phyloP scores from a whole-genome alignment of 768 basidiomycete genomes.

The Leucocoprinus leucothites region DNA sequence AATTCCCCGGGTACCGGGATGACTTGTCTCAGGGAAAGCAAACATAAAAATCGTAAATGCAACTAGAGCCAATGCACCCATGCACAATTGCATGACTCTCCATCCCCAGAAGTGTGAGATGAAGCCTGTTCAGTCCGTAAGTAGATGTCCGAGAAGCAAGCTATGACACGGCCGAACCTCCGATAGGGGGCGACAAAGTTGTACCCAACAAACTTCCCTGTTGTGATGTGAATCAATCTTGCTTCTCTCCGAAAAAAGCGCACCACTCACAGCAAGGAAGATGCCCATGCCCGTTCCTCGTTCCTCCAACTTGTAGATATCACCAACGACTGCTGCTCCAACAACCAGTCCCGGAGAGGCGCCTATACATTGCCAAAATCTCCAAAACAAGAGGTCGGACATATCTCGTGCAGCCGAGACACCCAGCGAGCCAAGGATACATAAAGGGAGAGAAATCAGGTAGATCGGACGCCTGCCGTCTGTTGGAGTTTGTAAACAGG shows the following conservation, averaged over 20 bases:
- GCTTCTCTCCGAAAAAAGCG: not conserved
- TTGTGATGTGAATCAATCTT: not conserved
- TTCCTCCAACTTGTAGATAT: conserved; percentile 65
- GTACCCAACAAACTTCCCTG: conserved; percentile 57
- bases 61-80: conserved; percentile 40
- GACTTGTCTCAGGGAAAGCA: conserved; percentile 66
- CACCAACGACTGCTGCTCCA: conserved; percentile 60
- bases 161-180: conserved; percentile 33
- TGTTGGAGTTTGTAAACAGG: conserved; percentile 18
- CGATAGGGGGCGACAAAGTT: conserved; percentile 56
- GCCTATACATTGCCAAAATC: conserved; percentile 67
- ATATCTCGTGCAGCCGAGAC: conserved; percentile 46
- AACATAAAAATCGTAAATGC: conserved; percentile 37
- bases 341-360: conserved; percentile 51
- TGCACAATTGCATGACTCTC: conserved; percentile 51
- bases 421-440: conserved; percentile 57
- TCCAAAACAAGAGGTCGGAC: conserved; percentile 52
- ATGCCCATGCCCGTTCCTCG: conserved; percentile 57
- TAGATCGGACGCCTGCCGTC: conserved; percentile 68
- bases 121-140: conserved; percentile 28
- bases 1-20: conserved; percentile 54
- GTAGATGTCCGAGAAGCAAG: not conserved
- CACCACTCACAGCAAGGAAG: conserved; percentile 44
- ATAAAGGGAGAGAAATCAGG: conserved; percentile 55
- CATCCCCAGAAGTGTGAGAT: conserved; percentile 62